Evolutionary conservation across 2,329 filamentous ascomycete species (phyloP), one percentile per base, ranked within the genome.

Genomic region (Fusarium sp.): DNA sequence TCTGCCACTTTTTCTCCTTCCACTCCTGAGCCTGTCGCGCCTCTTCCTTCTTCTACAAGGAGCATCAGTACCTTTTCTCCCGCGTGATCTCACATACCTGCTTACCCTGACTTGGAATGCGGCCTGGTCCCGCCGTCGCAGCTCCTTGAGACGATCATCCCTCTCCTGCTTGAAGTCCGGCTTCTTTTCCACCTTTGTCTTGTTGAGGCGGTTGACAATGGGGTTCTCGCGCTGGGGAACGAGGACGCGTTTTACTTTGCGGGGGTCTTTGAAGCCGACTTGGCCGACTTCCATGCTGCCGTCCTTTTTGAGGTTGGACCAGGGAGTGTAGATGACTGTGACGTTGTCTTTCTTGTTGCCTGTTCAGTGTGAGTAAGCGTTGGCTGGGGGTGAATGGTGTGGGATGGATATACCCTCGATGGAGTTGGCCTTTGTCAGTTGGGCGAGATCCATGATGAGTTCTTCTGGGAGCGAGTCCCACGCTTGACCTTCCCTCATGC

Each of bases 341-440:
- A 99, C 85, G 81, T 98, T 98, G 80, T 98, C 95, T 81, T 98
- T 98, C 82, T 99, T 99, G 85, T 99, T 99, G 69, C 96, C 92
- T 95, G 62, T 7, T 24, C 8, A 1, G 14, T 1, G 14, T 58
- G n/a, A 14, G 63, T 45, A 14, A 17, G 28, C 18, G 28, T 17
- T 40, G 6, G 38, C 7, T 3, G 5, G 4, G 26, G 15, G 18
- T 7, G 5, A 34, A 13, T 15, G 17, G 34, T 6, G 40, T 24
- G 9, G 22, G 6, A 34, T 3, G 14, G 6, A 34, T 3, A 9
- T 76, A 91, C 93, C 96, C 84, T 99, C 96, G 74, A 99, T 99
- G 60, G 94, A 98, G 82, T 99, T 99, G 67, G 96, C 96, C 82
- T 99, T 99, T 59, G 96, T 99, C 74, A 99, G 86, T 81, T 99